phyloP scores from a whole-genome alignment of 306 rosid genomes.

The Ormosia semicastrata region DNA sequence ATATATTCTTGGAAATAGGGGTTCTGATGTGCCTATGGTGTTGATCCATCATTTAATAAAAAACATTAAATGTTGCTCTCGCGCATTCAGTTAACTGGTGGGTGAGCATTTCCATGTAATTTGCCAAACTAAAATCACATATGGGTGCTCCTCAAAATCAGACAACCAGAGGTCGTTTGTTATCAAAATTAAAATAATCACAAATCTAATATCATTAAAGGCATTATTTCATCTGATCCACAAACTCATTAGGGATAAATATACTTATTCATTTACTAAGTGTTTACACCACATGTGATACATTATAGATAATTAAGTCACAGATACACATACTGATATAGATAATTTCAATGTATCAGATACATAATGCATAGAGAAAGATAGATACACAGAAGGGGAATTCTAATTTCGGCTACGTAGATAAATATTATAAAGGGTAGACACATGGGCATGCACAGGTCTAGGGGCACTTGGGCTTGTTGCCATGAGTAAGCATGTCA shows the following conservation, averaged over 20 bases:
- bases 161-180: neutral
- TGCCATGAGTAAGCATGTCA: constrained; percentile 45
- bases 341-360: neutral
- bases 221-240: neutral
- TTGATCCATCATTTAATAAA: neutral
- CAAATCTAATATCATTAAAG: neutral
- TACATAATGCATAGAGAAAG: neutral
- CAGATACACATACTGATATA: neutral
- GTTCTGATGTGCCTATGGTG: neutral
- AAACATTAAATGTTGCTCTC: neutral
- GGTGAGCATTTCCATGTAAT: neutral
- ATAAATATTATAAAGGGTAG: neutral
- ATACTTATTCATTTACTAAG: neutral
- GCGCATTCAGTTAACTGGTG: neutral
- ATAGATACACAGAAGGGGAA: neutral
- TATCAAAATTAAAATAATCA: neutral
- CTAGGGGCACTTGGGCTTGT: constrained; percentile 48
- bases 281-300: neutral
- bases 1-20: neutral
- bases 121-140: neutral
- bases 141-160: neutral
- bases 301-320: neutral
- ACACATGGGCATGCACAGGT: neutral
- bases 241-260: neutral
- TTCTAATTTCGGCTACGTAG: neutral